Conservation (phyloP, 2,329 filamentous ascomycete species). For the Balansia obtecta region DNA sequence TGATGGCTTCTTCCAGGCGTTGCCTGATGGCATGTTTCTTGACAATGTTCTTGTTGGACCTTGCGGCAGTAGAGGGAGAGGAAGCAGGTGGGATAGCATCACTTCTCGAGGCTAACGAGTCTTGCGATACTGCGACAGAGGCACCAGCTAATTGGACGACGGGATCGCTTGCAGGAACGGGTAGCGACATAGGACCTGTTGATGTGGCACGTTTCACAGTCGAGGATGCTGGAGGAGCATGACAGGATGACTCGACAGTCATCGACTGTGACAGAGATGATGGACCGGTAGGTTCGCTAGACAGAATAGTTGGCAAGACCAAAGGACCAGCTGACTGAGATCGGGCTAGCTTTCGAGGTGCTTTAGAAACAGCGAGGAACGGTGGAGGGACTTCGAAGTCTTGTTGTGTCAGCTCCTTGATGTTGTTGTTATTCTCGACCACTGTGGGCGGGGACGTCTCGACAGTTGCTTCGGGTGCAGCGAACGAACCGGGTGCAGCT, state of each 20-base stretch:
- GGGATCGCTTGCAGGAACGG: constrained; percentile 36
- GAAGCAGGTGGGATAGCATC: constrained; percentile 26
- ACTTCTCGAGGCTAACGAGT: constrained; percentile 29
- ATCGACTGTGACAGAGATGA: constrained; percentile 24
- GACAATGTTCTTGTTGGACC: constrained; percentile 50
- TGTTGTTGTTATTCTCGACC: not conserved
- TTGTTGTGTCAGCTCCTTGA: not conserved
- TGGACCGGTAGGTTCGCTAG: constrained; percentile 38
- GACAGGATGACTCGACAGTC: constrained; percentile 8
- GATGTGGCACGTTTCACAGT: constrained; percentile 27
- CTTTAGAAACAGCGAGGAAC: not conserved
- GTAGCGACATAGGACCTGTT: constrained; percentile 19
- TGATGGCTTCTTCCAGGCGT: constrained; percentile 50
- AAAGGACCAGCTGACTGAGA: constrained; percentile 27
- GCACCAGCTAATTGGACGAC: constrained; percentile 16
- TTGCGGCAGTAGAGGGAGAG: constrained; percentile 26
- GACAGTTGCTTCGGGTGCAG: constrained; percentile 1
- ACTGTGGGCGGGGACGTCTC: not conserved
- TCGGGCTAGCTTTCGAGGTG: constrained; percentile 17
- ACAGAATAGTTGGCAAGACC: constrained; percentile 23
- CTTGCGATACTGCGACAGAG: constrained; percentile 16
- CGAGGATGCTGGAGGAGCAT: constrained; percentile 20
- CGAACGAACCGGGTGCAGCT: constrained; percentile 5
- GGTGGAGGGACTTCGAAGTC: not conserved
- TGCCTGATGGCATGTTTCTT: constrained; percentile 51